Conservation (phyloP, 129 eudicot species). For the Centella asiatica region DNA sequence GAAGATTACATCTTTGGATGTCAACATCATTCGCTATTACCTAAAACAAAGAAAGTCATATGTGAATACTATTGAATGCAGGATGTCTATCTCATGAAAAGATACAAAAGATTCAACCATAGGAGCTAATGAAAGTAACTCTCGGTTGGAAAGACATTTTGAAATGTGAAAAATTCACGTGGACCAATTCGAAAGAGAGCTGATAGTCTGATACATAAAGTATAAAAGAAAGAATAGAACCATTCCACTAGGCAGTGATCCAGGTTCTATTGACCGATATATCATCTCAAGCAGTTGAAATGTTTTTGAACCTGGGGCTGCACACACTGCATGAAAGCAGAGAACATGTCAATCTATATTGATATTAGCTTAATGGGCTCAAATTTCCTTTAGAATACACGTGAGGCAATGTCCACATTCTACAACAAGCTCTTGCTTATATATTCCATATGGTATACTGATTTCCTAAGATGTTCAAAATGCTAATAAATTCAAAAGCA, state of each 20-base stretch:
- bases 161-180: neutral
- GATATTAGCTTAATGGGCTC: neutral
- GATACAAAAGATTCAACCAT: neutral
- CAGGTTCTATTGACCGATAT: conserved; percentile 46
- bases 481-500: conserved; percentile 10
- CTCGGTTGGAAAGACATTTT: neutral
- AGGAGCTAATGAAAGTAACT: conserved; percentile 1
- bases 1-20: conserved; percentile 96
- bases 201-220: neutral
- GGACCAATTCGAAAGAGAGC: neutral
- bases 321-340: conserved; percentile 70
- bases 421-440: neutral
- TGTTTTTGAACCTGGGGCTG: conserved; percentile 98
- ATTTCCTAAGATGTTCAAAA: neutral
- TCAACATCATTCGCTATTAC: conserved; percentile 96
- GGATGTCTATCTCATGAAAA: neutral
- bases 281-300: conserved; percentile 96
- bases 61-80: neutral
- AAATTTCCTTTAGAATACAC: neutral
- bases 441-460: too few species aligned
- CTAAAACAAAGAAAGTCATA: conserved; percentile 32
- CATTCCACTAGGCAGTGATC: conserved; percentile 85
- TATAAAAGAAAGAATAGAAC: conserved; percentile 24
- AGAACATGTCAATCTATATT: conserved; percentile 9
- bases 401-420: neutral